These are phyloP conservation scores for Solanum sejunctum DNA, from an alignment of 257 asterid genomes.

Conservation along the genomic window DNA sequence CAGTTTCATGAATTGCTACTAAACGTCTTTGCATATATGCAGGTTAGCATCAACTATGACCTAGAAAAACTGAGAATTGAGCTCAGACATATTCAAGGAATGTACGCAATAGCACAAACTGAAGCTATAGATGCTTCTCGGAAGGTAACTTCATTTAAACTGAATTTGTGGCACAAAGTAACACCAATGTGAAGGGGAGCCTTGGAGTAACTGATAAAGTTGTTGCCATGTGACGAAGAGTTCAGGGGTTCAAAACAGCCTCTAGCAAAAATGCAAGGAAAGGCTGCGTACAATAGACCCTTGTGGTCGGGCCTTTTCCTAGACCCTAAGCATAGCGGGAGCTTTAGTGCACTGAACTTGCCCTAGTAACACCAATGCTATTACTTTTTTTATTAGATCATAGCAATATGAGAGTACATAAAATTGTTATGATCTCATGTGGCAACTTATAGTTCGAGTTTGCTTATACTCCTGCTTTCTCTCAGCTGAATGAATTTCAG, in stretches of 20 bases:
- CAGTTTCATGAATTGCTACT: not conserved
- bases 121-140: constrained; percentile 75
- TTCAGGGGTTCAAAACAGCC: no score
- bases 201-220: no score
- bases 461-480: not conserved
- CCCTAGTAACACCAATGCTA: no score
- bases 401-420: not conserved
- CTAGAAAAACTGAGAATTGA: constrained; percentile 73
- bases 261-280: no score
- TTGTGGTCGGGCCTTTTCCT: no score
- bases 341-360: no score
- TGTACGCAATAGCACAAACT: constrained; percentile 76
- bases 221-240: no score
- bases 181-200: no score
- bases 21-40: not conserved
- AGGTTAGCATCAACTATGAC: constrained; percentile 55
- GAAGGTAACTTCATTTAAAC: constrained; percentile 35
- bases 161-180: not conserved
- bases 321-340: no score
- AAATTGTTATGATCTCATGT: not conserved
- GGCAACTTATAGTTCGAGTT: not conserved
- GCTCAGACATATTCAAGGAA: constrained; percentile 66
- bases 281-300: no score
- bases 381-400: no score
- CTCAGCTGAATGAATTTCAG: constrained; percentile 58